phyloP scores from a whole-genome alignment of 2,329 filamentous ascomycete genomes.

The Epicoccum nigrum region DNA sequence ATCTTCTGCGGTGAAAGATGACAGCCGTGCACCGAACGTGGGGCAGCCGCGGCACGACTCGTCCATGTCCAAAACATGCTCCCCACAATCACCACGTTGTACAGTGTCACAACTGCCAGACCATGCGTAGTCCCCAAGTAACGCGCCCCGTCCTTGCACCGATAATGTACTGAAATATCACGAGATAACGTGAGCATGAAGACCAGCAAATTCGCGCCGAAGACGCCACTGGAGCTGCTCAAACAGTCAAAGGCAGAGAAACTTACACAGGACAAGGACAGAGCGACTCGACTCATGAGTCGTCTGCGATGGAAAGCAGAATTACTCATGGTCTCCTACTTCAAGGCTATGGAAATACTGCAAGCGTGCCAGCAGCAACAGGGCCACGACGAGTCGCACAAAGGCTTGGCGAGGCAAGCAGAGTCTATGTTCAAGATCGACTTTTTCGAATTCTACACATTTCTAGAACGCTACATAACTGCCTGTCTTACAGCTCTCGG shows the following conservation, averaged over 20 bases:
- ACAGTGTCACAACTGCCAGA: neutral
- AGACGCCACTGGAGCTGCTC: slow-evolving; percentile 34
- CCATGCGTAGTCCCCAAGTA: neutral
- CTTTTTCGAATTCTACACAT: slow-evolving; percentile 77
- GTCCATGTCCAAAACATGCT: neutral
- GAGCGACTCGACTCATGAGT: slow-evolving; percentile 31
- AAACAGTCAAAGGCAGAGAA: slow-evolving; percentile 35
- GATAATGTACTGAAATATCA: neutral
- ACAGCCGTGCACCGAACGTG: neutral
- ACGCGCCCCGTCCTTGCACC: neutral
- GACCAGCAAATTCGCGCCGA: slow-evolving; percentile 40
- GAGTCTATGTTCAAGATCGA: slow-evolving; percentile 74
- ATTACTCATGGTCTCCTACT: slow-evolving; percentile 38
- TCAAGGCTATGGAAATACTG: slow-evolving; percentile 35
- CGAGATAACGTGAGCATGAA: slow-evolving; percentile 21
- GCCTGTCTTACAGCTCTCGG: slow-evolving; percentile 70
- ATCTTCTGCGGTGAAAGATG: neutral
- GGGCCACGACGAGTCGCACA: slow-evolving; percentile 16
- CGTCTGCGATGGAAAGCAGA: slow-evolving; percentile 47
- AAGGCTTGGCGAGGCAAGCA: slow-evolving; percentile 32
- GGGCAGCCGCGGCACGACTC: neutral
- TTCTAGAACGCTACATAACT: slow-evolving; percentile 73
- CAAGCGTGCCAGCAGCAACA: slow-evolving; percentile 24
- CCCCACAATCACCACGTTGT: neutral
- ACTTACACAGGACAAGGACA: slow-evolving; percentile 40